Evolutionary conservation across 2,329 filamentous ascomycete species (phyloP).

Genomic region (Nothomitra cinnamomea): DNA sequence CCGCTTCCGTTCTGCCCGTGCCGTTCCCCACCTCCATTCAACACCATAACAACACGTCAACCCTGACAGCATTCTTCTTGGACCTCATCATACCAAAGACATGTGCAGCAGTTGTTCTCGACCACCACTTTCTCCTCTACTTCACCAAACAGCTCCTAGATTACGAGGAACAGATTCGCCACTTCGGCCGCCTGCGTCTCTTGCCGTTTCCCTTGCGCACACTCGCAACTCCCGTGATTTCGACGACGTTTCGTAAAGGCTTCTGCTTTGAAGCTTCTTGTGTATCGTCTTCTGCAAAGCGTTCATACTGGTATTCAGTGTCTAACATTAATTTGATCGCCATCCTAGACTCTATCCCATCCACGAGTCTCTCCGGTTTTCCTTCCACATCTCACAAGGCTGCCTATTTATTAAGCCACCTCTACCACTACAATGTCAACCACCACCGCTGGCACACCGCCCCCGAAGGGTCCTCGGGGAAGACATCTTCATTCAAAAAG

Average conservation of each 20-base stretch:
- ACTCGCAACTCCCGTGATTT: too few species aligned
- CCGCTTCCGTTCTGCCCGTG: too few species aligned
- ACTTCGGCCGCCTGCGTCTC: not conserved
- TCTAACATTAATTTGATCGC: not conserved
- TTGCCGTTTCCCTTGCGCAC: too few species aligned
- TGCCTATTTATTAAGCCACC: slow-evolving; percentile 33
- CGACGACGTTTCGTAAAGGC: too few species aligned
- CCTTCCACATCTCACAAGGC: slow-evolving; percentile 18
- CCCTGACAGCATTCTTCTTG: not conserved
- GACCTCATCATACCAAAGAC: not conserved
- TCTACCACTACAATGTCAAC: slow-evolving; percentile 2
- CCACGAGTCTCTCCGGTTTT: slow-evolving; percentile 15
- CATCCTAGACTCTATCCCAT: not conserved
- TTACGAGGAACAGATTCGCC: too few species aligned
- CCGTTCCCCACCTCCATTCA: not conserved
- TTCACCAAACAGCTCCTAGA: not conserved
- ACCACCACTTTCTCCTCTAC: not conserved
- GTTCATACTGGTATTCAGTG: too few species aligned
- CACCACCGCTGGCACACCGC: slow-evolving; percentile 10
- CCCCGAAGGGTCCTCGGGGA: slow-evolving; percentile 23
- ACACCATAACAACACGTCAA: not conserved
- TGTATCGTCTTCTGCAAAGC: too few species aligned
- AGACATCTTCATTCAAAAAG: slow-evolving; percentile 18
- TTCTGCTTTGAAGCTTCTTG: too few species aligned
- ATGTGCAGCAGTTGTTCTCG: not conserved